Evolutionary conservation across 2,329 filamentous ascomycete species (phyloP).

Genomic region (Cadophora luteo-olivacea): DNA sequence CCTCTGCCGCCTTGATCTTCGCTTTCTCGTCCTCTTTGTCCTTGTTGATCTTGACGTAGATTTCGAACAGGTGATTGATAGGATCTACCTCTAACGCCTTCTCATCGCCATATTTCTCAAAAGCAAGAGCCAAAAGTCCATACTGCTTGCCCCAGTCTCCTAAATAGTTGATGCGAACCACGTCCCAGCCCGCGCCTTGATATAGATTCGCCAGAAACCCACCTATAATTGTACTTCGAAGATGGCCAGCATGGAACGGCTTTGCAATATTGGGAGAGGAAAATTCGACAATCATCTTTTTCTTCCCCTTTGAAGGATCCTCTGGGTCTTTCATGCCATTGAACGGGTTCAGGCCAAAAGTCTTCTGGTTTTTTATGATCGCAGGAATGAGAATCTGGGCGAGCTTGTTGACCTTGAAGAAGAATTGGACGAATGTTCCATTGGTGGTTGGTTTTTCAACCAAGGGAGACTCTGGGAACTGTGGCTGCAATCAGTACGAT

Average conservation of each 20-base stretch:
- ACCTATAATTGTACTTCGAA: constrained; percentile 79
- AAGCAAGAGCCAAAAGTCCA: constrained; percentile 73
- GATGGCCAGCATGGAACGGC: constrained; percentile 77
- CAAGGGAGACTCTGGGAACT: constrained; percentile 76
- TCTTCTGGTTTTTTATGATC: constrained; percentile 65
- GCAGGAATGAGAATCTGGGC: constrained; percentile 70
- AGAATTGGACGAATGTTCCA: constrained; percentile 79
- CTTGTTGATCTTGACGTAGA: constrained; percentile 78
- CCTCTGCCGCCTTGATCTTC: constrained; percentile 57
- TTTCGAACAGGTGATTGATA: constrained; percentile 81
- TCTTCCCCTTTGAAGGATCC: constrained; percentile 57
- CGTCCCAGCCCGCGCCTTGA: constrained; percentile 72
- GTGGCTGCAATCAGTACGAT: constrained; percentile 28
- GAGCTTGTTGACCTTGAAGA: constrained; percentile 75
- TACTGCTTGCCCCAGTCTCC: constrained; percentile 83
- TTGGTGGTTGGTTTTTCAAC: constrained; percentile 72
- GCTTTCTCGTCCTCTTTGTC: constrained; percentile 71
- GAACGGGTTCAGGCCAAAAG: constrained; percentile 69
- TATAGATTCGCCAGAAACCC: constrained; percentile 76
- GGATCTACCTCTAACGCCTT: constrained; percentile 74
- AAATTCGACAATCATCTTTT: constrained; percentile 76
- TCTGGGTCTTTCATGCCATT: constrained; percentile 66
- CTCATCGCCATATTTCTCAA: constrained; percentile 77
- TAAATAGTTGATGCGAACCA: constrained; percentile 75
- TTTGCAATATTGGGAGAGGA: constrained; percentile 88